These are phyloP conservation scores for Hypoxylon rubiginosum DNA, from an alignment of 2,329 filamentous ascomycete genomes.

Conservation along the genomic window DNA sequence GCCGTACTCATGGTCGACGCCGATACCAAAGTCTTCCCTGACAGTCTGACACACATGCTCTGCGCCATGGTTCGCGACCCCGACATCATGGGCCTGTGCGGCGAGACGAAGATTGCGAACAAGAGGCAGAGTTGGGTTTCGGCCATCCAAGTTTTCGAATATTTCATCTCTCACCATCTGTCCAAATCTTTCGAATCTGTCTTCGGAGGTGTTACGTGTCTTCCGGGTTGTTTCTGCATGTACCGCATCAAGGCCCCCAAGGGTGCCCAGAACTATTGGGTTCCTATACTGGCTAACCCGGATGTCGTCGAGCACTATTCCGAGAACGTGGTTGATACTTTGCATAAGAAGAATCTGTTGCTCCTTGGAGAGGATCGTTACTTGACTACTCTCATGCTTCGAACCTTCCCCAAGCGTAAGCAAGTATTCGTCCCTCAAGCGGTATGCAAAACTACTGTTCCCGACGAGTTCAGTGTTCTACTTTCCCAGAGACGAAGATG, in stretches of 20 bases:
- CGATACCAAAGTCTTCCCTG: conserved; percentile 98
- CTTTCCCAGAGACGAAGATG: conserved; percentile 95
- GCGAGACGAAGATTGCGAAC: conserved; percentile 99
- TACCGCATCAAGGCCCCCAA: conserved; percentile 99
- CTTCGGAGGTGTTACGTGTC: conserved; percentile 98
- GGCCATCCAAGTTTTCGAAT: conserved; percentile 99
- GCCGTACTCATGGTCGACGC: conserved; percentile 99
- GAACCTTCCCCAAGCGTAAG: conserved; percentile 98
- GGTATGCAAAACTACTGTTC: conserved; percentile 98
- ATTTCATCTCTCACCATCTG: conserved; percentile 98
- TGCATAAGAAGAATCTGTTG: conserved; percentile 96
- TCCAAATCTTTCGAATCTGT: conserved; percentile 98
- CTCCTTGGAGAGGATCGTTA: conserved; percentile 97
- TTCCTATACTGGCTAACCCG: conserved; percentile 96
- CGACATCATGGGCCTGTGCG: conserved; percentile 98
- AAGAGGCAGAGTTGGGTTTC: conserved; percentile 95
- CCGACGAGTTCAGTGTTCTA: conserved; percentile 90
- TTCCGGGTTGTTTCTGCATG: conserved; percentile 99
- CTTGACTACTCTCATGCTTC: conserved; percentile 95
- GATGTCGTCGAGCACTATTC: conserved; percentile 99
- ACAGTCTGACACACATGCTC: conserved; percentile 98
- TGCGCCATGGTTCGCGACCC: conserved; percentile 99
- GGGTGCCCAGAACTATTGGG: conserved; percentile 99
- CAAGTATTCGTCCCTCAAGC: conserved; percentile 98
- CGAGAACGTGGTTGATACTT: conserved; percentile 97